Conservation (phyloP, 208 protist species). For the Leishmania turanica region DNA sequence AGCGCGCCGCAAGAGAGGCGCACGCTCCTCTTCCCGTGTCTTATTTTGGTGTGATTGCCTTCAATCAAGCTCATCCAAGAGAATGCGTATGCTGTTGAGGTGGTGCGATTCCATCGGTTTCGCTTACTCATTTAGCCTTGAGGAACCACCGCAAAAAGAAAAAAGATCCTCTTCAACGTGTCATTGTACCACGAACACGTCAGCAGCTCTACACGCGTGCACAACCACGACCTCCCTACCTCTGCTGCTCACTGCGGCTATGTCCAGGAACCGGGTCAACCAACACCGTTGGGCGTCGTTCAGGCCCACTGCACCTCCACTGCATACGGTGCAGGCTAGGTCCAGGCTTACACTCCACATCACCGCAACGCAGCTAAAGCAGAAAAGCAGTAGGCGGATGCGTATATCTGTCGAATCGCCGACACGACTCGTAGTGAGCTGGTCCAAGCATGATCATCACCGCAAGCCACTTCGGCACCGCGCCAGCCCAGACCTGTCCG, state of each 20-base stretch:
- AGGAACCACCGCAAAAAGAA: background rate
- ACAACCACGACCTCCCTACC: background rate
- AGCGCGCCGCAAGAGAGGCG: background rate
- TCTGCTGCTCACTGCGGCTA: background rate
- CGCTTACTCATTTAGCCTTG: constrained; percentile 2
- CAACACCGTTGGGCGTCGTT: background rate
- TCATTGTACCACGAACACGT: background rate
- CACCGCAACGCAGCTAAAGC: background rate
- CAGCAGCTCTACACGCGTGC: background rate
- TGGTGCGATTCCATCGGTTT: background rate
- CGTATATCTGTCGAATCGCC: background rate
- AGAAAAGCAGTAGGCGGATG: background rate
- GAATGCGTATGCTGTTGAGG: background rate
- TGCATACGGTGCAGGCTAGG: background rate
- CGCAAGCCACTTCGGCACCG: background rate
- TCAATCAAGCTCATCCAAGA: background rate
- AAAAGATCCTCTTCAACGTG: background rate
- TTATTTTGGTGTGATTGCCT: background rate
- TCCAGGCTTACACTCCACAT: background rate
- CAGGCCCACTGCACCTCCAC: background rate
- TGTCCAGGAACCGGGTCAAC: background rate
- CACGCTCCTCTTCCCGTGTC: background rate
- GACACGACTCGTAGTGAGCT: background rate
- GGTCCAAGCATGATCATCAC: background rate
- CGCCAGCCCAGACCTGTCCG: constrained; percentile 1